These are phyloP conservation scores for Colletotrichum falcatum DNA, from an alignment of 2,329 filamentous ascomycete genomes.

Conservation along the genomic window DNA sequence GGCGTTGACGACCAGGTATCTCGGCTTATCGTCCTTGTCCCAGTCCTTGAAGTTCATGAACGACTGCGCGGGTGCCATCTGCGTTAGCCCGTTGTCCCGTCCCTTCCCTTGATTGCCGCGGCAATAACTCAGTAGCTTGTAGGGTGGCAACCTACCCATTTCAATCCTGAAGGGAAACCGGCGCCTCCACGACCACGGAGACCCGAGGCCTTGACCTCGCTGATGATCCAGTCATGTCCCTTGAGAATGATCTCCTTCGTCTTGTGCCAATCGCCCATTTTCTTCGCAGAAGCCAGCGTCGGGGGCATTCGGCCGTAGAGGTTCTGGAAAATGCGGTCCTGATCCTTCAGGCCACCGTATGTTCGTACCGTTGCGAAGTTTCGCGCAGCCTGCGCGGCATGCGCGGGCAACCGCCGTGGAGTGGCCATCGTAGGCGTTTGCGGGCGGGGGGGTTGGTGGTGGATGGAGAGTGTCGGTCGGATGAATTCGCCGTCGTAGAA, in stretches of 20 bases:
- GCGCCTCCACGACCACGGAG: constrained; percentile 96
- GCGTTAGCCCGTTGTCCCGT: constrained; percentile 16
- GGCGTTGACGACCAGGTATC: constrained; percentile 97
- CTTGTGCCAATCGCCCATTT: constrained; percentile 99
- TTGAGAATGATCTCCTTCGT: constrained; percentile 98
- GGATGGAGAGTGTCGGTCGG: constrained; percentile 48
- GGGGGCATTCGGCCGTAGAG: constrained; percentile 93
- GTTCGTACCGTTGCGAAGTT: constrained; percentile 81
- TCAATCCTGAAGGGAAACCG: constrained; percentile 97
- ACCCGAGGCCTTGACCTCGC: constrained; percentile 96
- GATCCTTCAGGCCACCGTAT: constrained; percentile 91
- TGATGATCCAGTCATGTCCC: constrained; percentile 99
- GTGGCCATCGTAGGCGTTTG: constrained; percentile 56
- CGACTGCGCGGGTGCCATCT: constrained; percentile 67
- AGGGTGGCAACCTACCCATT: constrained; percentile 80
- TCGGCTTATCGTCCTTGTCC: constrained; percentile 96
- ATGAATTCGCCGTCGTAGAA: constrained; percentile 40
- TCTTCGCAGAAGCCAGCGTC: constrained; percentile 93
- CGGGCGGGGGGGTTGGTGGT: constrained; percentile 45
- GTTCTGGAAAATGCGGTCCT: constrained; percentile 99
- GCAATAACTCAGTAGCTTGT: constrained; percentile 17
- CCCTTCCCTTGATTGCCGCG: constrained; percentile 29
- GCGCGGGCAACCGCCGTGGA: constrained; percentile 49
- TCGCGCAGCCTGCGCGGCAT: constrained; percentile 42
- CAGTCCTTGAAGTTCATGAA: constrained; percentile 99